A percentile compares a stretch with the other conserved stretches of the same genome.
Conservation (phyloP, 1,284 basidiomycete species). For the Ustanciosporium gigantosporum region DNA sequence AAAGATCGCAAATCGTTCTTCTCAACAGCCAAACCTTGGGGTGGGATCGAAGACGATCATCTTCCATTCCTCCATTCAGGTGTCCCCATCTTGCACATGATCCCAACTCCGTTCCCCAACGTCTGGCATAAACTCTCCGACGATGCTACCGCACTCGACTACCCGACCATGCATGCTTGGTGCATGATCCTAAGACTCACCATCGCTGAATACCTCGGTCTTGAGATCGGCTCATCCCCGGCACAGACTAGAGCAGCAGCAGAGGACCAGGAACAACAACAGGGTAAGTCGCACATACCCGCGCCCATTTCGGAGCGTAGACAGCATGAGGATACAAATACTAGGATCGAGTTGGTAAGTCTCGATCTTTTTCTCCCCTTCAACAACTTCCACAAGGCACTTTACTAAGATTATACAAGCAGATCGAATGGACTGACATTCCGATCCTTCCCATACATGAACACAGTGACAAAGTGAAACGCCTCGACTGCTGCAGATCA, state of each 20-base stretch:
- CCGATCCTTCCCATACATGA: no score
- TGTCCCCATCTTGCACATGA: conserved; percentile 87
- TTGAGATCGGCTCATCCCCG: conserved; percentile 60
- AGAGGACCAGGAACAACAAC: no score
- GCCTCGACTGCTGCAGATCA: no score
- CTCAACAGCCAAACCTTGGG: conserved; percentile 61
- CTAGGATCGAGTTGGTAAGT: conserved; percentile 37
- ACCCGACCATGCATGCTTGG: conserved; percentile 80
- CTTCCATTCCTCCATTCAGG: conserved; percentile 82
- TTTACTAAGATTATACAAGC: no score
- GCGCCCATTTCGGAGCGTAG: conserved; percentile 1
- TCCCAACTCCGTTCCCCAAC: conserved; percentile 81
- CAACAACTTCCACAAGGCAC: no score
- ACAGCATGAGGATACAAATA: neutral
- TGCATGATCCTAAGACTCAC: conserved; percentile 84
- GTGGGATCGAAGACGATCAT: conserved; percentile 90
- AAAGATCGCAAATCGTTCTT: conserved; percentile 27
- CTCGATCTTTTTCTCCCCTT: conserved; percentile 2
- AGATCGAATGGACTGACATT: no score
- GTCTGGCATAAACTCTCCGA: conserved; percentile 95
- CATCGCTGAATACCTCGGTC: conserved; percentile 83
- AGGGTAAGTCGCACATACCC: no score
- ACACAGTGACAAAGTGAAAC: no score
- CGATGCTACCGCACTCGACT: conserved; percentile 81
- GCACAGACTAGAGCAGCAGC: no score